Conservation (phyloP, 1,139 yeast genomes). For the Yamadazyma taylorii region DNA sequence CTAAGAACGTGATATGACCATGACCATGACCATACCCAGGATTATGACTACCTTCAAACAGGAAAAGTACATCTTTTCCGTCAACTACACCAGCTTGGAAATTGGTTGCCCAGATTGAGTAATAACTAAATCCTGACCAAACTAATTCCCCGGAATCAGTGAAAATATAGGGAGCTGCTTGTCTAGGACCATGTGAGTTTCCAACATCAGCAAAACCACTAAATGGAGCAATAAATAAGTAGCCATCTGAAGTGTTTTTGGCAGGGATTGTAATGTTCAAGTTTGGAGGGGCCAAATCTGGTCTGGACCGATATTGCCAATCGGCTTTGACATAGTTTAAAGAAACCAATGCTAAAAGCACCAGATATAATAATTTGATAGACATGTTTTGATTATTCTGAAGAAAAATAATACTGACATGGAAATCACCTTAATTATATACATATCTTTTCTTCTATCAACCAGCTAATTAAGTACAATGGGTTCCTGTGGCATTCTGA, state of each 20-base stretch:
- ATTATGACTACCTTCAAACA: slow-evolving; percentile 35
- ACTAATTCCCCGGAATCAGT: slow-evolving; percentile 32
- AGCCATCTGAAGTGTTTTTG: slow-evolving; percentile 24
- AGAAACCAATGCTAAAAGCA: slow-evolving; percentile 14
- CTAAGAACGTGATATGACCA: slow-evolving; percentile 33
- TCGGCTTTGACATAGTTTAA: slow-evolving; percentile 24
- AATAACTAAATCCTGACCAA: slow-evolving; percentile 34
- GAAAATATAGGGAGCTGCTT: slow-evolving; percentile 33
- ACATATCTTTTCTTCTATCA: no score
- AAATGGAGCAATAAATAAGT: slow-evolving; percentile 33
- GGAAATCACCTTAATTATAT: no score
- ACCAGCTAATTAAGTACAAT: no score
- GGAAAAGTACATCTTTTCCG: slow-evolving; percentile 26
- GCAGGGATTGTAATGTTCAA: slow-evolving; percentile 30
- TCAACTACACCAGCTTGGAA: slow-evolving; percentile 29
- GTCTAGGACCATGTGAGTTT: slow-evolving; percentile 23
- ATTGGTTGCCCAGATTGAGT: slow-evolving; percentile 33
- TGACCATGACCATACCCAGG: slow-evolving; percentile 36
- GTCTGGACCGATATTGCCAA: slow-evolving; percentile 32
- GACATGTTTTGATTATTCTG: no score
- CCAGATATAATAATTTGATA: neutral
- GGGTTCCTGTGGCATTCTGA: no score
- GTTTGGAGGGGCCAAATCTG: slow-evolving; percentile 33
- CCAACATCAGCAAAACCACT: slow-evolving; percentile 24
- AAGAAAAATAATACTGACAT: no score